phyloP scores from a whole-genome alignment of 176 grass and related monocot species.

The Triticum timopheevii region DNA sequence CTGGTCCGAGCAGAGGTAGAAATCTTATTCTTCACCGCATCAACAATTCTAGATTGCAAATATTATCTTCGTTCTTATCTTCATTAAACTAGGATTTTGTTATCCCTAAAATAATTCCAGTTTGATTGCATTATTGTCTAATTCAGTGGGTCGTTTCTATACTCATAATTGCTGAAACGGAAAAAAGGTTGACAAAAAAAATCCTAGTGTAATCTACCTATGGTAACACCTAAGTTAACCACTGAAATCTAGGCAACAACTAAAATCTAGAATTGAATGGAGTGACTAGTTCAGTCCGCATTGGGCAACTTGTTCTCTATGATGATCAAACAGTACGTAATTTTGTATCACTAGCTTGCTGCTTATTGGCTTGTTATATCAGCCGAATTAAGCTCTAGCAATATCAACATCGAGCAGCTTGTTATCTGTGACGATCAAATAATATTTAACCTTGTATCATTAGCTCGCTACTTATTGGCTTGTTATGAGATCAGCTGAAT shows the following conservation, averaged over 20 bases:
- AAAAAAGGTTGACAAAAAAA: neutral
- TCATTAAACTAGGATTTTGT: constrained; percentile 19
- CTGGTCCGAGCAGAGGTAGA: neutral
- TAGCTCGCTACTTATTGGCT: neutral
- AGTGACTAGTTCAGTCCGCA: neutral
- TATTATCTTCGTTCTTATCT: neutral
- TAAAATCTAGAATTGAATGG: neutral
- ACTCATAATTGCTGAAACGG: neutral
- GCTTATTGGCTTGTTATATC: neutral
- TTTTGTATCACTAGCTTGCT: neutral
- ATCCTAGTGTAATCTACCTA: neutral
- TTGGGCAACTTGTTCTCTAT: neutral
- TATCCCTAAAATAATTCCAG: neutral
- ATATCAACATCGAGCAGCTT: no score
- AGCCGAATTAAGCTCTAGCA: no score
- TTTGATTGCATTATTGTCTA: neutral
- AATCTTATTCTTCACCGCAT: neutral
- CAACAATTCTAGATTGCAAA: neutral
- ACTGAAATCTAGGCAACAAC: neutral
- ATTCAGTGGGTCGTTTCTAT: neutral
- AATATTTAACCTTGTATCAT: no score
- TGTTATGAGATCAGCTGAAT: neutral
- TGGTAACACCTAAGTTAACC: neutral
- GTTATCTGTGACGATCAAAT: no score
- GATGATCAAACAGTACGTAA: neutral